Percentiles rank a stretch among this genome's conserved stretches.
Evolutionary conservation across 2,329 filamentous ascomycete species (phyloP).

Genomic region (Capronia americana): DNA sequence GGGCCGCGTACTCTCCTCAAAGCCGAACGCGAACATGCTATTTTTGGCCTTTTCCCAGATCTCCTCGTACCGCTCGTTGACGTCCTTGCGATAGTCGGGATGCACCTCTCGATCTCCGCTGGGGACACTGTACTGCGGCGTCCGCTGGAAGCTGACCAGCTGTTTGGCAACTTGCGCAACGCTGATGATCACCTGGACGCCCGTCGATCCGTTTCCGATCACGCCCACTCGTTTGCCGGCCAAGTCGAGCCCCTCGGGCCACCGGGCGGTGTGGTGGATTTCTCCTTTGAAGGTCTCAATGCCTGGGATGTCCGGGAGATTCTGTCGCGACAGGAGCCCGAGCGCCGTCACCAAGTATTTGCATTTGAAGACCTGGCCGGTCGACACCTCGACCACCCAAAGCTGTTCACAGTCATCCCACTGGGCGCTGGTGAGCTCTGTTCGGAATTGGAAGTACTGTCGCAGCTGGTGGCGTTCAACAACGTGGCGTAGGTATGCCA

Average conservation of each 20-base stretch:
- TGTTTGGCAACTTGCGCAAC: conserved; percentile 58
- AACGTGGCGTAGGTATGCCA: background rate
- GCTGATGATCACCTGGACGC: conserved; percentile 66
- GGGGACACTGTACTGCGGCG: conserved; percentile 30
- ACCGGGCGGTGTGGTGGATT: background rate
- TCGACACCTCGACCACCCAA: background rate
- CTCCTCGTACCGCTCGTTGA: conserved; percentile 6
- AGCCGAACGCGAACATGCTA: background rate
- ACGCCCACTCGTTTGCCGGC: conserved; percentile 65
- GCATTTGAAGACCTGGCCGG: background rate
- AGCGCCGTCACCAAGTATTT: background rate
- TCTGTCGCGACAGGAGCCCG: background rate
- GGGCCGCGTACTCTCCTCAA: background rate
- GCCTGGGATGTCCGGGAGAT: background rate
- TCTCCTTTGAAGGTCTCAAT: background rate
- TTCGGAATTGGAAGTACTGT: background rate
- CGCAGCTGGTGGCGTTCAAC: background rate
- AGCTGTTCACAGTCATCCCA: background rate
- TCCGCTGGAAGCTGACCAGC: conserved; percentile 25
- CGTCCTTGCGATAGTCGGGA: conserved; percentile 8
- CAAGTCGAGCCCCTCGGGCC: conserved; percentile 45
- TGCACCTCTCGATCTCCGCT: conserved; percentile 15
- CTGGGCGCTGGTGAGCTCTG: background rate
- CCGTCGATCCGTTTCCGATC: conserved; percentile 65
- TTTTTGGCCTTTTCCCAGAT: conserved; percentile 4